Percentiles rank a stretch among this genome's conserved stretches.
Conservation (phyloP, 2,329 filamentous ascomycete species). For the Fusarium sp. region DNA sequence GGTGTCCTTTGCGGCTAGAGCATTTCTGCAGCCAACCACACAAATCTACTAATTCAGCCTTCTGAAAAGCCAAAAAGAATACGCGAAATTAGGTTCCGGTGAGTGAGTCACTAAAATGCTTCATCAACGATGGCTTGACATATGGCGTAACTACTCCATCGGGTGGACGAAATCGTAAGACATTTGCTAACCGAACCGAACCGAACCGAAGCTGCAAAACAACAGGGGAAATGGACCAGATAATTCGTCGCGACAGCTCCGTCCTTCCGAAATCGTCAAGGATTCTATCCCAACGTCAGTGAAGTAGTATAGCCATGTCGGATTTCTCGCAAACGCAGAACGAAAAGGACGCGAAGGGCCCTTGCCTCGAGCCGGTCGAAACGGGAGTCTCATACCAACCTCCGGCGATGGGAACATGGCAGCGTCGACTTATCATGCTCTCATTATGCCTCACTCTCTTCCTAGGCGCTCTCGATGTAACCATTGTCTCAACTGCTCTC, state of each 20-base stretch:
- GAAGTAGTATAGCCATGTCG: conserved; percentile 15
- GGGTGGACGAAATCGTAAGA: neutral
- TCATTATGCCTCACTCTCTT: conserved; percentile 48
- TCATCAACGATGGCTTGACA: too few relatives aligned
- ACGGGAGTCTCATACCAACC: conserved; percentile 41
- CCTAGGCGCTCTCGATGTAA: conserved; percentile 47
- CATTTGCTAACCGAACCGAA: conserved; percentile 2
- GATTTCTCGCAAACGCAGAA: conserved; percentile 21
- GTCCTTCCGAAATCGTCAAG: too few relatives aligned
- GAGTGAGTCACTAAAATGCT: too few relatives aligned
- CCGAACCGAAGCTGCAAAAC: conserved; percentile 4
- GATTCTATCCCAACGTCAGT: neutral
- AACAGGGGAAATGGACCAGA: neutral
- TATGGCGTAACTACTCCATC: neutral
- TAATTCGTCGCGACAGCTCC: too few relatives aligned
- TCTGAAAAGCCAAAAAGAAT: too few relatives aligned
- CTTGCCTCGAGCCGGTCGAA: conserved; percentile 37
- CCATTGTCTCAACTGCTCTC: conserved; percentile 49
- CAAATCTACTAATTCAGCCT: too few relatives aligned
- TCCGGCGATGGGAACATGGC: conserved; percentile 37
- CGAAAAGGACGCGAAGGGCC: conserved; percentile 20
- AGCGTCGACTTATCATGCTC: conserved; percentile 42
- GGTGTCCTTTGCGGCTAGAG: too few relatives aligned
- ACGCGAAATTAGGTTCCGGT: too few relatives aligned
- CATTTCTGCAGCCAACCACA: too few relatives aligned